These are phyloP conservation scores for Arthrinium puccinioides DNA, from an alignment of 2,329 filamentous ascomycete species.

Conservation along the genomic window DNA sequence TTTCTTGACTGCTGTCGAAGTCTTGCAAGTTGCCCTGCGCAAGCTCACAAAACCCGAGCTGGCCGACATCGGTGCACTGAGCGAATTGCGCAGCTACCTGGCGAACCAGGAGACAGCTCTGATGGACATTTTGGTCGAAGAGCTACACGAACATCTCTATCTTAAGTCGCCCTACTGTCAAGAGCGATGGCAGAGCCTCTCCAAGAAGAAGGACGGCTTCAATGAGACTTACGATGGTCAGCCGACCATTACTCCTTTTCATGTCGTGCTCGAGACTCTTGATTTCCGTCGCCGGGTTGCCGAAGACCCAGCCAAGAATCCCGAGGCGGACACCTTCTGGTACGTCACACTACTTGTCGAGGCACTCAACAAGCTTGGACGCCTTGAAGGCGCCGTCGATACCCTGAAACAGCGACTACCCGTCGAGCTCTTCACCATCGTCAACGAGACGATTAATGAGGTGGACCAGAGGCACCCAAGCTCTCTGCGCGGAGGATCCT, in stretches of 20 bases:
- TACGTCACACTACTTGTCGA: slow-evolving; percentile 87
- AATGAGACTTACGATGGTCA: slow-evolving; percentile 41
- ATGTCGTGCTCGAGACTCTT: slow-evolving; percentile 51
- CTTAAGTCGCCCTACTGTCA: slow-evolving; percentile 97
- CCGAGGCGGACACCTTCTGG: slow-evolving; percentile 90
- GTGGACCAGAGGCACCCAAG: slow-evolving; percentile 90
- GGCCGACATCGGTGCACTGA: slow-evolving; percentile 82
- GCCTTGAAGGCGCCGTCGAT: slow-evolving; percentile 79
- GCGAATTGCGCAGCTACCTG: slow-evolving; percentile 79
- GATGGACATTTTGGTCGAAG: slow-evolving; percentile 93
- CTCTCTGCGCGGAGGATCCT: slow-evolving; percentile 53
- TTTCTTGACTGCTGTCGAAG: slow-evolving; percentile 86
- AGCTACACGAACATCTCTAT: slow-evolving; percentile 94
- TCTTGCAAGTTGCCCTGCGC: slow-evolving; percentile 78
- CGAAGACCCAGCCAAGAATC: slow-evolving; percentile 88
- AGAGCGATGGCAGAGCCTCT: slow-evolving; percentile 83
- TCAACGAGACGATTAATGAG: slow-evolving; percentile 91
- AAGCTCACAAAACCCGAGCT: slow-evolving; percentile 82
- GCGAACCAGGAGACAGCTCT: slow-evolving; percentile 87
- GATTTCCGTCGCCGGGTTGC: slow-evolving; percentile 56
- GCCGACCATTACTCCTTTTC: slow-evolving; percentile 45
- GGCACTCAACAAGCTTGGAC: slow-evolving; percentile 79
- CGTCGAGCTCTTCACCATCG: slow-evolving; percentile 87
- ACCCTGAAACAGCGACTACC: slow-evolving; percentile 88
- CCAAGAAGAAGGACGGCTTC: slow-evolving; percentile 54